phyloP scores from a whole-genome alignment of 305 asterid species.

The Withania somnifera region DNA sequence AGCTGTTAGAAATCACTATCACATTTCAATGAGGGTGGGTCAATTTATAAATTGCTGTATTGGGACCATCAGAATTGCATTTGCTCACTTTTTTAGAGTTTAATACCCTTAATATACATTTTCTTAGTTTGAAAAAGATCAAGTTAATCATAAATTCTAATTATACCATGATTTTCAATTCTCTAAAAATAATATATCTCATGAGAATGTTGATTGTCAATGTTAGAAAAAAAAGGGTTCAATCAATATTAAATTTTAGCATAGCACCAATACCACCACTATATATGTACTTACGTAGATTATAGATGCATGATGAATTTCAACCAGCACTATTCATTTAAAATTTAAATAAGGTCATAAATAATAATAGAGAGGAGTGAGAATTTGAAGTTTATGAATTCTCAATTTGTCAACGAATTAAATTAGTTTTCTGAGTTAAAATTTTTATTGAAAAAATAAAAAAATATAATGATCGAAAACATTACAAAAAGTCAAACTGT shows the following conservation, averaged over 20 bases:
- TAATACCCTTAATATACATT: not conserved
- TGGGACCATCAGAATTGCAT: conserved; percentile 3
- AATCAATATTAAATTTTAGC: not conserved
- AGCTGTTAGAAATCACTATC: conserved; percentile 17
- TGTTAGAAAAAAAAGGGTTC: too few species aligned
- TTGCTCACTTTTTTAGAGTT: not conserved
- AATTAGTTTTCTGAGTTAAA: not conserved
- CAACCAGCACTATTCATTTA: not conserved
- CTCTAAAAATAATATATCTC: not conserved
- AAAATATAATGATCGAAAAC: too few species aligned
- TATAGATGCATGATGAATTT: not conserved
- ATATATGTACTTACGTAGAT: not conserved
- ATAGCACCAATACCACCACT: not conserved
- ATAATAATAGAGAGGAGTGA: too few species aligned
- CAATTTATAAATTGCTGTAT: not conserved
- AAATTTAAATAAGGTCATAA: not conserved
- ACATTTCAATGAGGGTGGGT: conserved; percentile 15
- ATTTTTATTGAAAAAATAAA: too few species aligned
- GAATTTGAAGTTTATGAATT: not conserved
- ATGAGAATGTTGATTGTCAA: not conserved
- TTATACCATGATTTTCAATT: not conserved
- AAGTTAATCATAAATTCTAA: not conserved
- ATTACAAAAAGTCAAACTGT: too few species aligned
- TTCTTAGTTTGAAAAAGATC: not conserved
- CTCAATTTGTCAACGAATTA: not conserved